Evolutionary conservation across 768 basidiomycete species (phyloP), one percentile per base, ranked within the genome.

Genomic region (Rhodosporidiobolus sp.): DNA sequence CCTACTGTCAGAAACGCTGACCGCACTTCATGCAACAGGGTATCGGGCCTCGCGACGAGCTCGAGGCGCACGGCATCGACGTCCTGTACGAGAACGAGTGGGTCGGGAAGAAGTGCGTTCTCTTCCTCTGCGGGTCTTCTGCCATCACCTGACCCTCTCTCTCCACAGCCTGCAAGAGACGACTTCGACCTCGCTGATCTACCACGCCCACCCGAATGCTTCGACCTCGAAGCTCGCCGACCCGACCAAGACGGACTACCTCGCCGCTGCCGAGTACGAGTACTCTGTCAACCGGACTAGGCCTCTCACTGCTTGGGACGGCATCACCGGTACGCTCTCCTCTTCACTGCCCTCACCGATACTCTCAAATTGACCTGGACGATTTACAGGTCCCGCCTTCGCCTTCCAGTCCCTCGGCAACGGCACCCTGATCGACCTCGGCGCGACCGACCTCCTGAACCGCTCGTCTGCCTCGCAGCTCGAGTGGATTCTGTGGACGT

Each of bases 51-150:
- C 75, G 78, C 4, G 78, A 80, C 0, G 74, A 88, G 52, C 81
- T 91, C 52, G 77, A 84, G 52, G 81, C 80, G 46, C 81, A 85
- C 63, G 83, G 82, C 19, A 84, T 92, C 45, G 75, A 80, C 12
- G 82, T 83, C 69, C 61, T 86, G 35, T 83, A 89, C 22, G 86
- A 90, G 65, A 85, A 91, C 22, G 89, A 89, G 2, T 88, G 88
- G 26, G 90, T 94, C 0, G 90, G 91, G 19, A 88, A 89, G 77
- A 86, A 90, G 38, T 43, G 38, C 38, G 38, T 73, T 73, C 84
- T 61, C 85, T 85, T 76, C 84, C 86, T 67, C 84, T 43, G 7
- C 38, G 8, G 7, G 87, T 68, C 65, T 78, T 61, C 78, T 76
- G n/a, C 46, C 67, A 12, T 76, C 73, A 1, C 49, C 77, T 22